phyloP scores from a whole-genome alignment of 2,329 filamentous ascomycete species.

The Dactylonectria estremocensis region DNA sequence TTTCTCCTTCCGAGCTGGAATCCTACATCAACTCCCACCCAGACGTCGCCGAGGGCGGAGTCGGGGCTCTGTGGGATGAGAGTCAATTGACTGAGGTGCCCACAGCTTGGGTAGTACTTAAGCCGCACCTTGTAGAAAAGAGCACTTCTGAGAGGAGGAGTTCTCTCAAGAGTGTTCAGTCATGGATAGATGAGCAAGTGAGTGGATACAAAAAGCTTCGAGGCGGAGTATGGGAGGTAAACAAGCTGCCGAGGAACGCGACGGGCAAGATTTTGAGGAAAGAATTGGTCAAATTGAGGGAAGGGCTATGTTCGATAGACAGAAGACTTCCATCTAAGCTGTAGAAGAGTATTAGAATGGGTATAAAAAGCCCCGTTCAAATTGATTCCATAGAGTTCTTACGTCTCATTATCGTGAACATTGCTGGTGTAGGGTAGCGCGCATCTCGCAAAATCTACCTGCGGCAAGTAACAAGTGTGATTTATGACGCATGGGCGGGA shows the following conservation, averaged over 20 bases:
- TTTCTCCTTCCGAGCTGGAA: conserved; percentile 57
- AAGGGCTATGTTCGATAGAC: conserved; percentile 51
- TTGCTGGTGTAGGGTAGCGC: neutral
- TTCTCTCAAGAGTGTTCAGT: conserved; percentile 51
- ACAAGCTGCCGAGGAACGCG: conserved; percentile 53
- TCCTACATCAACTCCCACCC: conserved; percentile 55
- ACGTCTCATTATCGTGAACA: no score
- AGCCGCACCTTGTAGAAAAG: conserved; percentile 36
- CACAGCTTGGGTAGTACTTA: conserved; percentile 56
- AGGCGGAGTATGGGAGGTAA: conserved; percentile 55
- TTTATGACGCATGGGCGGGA: no score
- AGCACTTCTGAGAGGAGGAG: conserved; percentile 25
- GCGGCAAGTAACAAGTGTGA: no score
- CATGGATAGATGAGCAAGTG: conserved; percentile 53
- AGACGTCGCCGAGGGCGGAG: conserved; percentile 54
- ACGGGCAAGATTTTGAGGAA: conserved; percentile 57
- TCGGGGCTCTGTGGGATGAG: conserved; percentile 56
- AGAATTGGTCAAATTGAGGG: conserved; percentile 50
- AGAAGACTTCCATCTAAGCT: conserved; percentile 35
- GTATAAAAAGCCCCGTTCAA: no score
- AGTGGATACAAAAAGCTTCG: conserved; percentile 60
- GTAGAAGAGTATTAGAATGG: neutral
- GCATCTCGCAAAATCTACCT: no score
- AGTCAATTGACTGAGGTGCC: conserved; percentile 57
- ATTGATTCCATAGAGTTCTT: no score